phyloP scores from a whole-genome alignment of 495 filamentous ascomycete genomes.

The Daldinia grandis region DNA sequence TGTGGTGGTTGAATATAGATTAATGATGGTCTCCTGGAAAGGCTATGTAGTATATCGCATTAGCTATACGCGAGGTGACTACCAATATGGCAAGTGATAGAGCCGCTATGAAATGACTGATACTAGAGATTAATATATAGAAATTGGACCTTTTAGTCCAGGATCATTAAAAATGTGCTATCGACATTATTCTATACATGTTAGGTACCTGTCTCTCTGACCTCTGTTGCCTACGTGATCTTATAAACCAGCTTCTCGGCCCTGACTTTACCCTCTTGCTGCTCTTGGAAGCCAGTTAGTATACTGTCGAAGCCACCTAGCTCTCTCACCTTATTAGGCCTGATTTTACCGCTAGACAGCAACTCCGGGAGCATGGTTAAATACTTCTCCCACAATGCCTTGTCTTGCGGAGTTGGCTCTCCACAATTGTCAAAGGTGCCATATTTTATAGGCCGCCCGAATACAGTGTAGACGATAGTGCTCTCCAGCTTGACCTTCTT shows the following conservation, averaged over 20 bases:
- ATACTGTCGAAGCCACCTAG: slow-evolving; percentile 46
- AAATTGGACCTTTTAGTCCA: no score
- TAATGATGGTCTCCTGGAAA: background rate
- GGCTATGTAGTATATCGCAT: background rate
- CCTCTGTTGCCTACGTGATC: slow-evolving; percentile 21
- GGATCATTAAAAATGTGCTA: no score
- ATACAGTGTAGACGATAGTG: slow-evolving; percentile 42
- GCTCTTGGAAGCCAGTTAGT: slow-evolving; percentile 41
- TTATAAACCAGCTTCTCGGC: slow-evolving; percentile 51
- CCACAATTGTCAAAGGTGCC: slow-evolving; percentile 37
- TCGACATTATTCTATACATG: no score
- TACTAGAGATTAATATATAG: no score
- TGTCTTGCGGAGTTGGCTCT: slow-evolving; percentile 36
- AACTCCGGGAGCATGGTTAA: slow-evolving; percentile 33
- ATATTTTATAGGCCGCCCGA: slow-evolving; percentile 30
- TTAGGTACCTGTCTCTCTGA: background rate
- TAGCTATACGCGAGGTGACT: no score
- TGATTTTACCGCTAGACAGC: slow-evolving; percentile 36
- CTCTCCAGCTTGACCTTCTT: slow-evolving; percentile 40
- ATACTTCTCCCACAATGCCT: slow-evolving; percentile 42
- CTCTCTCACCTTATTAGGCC: slow-evolving; percentile 34
- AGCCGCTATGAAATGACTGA: no score
- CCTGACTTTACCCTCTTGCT: slow-evolving; percentile 46
- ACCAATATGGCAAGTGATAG: no score
- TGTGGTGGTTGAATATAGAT: background rate